Base-by-base conservation (phyloP, 495 filamentous ascomycete species). In the Aspergillus nanangensis region DNA sequence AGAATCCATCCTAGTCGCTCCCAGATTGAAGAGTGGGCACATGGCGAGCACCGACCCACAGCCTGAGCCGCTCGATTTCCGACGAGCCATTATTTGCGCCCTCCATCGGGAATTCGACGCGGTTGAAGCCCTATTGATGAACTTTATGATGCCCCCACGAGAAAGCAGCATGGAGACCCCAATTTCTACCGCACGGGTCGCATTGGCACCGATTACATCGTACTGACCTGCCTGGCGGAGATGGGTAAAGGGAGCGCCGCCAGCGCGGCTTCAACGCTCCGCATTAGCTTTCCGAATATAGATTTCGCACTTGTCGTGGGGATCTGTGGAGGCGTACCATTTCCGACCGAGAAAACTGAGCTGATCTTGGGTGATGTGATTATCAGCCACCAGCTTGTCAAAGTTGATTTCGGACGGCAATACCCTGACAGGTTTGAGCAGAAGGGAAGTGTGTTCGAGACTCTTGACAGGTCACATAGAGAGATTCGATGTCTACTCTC, bases 361-460 rank as follows among this genome's bases (percentile, higher is more conserved):
- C 41, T 65, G 7, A 29, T 70, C 7, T 59, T 74, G 0, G 71
- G 72, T 3, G 70, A 76, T 45, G 66, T 72, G 1, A 53, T 75
- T 13, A 63, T 76, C 22, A 69, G 68, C 51, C 60, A 56, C 5
- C 45, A 38, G 14, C 33, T 70, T 7, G 47, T 70, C 2, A 56
- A 69, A 33, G 64, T 60, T 39, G 63, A 67, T 32, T 54, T 61
- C 25, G 67, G 67, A 11, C 50, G 55, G 15, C 62, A 56, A 33
- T 58, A 55, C 14, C 48, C 61, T 0, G 43, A 55, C 24, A 40
- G 43, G 15, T 60, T 56, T 22, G 38, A 46, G 13, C 22, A 36
- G 4, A 63, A 62, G 38, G 45, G 57, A 18, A 48, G 47, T 2
- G 8, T 51, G 9, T 41, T 54, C 17, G 57, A 69, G 24, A 57